Evolutionary conservation across 1,284 basidiomycete genomes (phyloP).

Genomic region (Leccinum subspadiceum): DNA sequence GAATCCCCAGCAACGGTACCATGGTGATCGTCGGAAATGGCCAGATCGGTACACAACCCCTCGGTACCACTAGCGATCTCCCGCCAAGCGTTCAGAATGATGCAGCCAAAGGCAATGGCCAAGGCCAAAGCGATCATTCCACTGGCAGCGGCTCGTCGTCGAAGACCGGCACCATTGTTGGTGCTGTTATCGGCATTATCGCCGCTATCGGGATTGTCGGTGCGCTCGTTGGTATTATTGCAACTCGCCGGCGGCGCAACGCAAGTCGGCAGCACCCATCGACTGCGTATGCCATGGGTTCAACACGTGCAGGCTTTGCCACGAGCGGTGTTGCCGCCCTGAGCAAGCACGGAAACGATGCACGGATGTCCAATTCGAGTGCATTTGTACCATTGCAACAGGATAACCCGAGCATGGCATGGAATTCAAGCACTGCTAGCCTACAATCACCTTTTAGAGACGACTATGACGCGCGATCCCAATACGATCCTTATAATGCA

Average conservation of each 20-base stretch:
- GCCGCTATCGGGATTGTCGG: constrained; percentile 49
- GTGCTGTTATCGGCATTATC: constrained; percentile 49
- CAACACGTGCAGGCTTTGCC: constrained; percentile 30
- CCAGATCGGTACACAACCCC: constrained; percentile 66
- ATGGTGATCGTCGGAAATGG: constrained; percentile 81
- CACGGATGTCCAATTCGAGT: constrained; percentile 51
- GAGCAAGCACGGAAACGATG: constrained; percentile 17
- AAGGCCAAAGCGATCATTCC: constrained; percentile 11
- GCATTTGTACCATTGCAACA: constrained; percentile 59
- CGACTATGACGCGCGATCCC: constrained; percentile 28
- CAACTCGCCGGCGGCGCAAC: constrained; percentile 45
- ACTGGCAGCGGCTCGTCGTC: constrained; percentile 17
- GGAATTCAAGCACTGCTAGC: constrained; percentile 48
- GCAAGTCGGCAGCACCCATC: constrained; percentile 33
- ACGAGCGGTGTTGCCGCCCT: constrained; percentile 28
- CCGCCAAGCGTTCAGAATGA: constrained; percentile 38
- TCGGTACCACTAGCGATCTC: constrained; percentile 44
- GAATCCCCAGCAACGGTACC: constrained; percentile 79
- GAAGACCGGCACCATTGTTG: constrained; percentile 49
- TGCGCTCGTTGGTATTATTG: constrained; percentile 45
- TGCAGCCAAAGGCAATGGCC: constrained; percentile 23
- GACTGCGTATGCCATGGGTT: constrained; percentile 38
- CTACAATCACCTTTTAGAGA: constrained; percentile 46
- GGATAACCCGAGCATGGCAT: constrained; percentile 50
- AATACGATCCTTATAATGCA: constrained; percentile 31